Conservation (phyloP, 768 basidiomycete species). For the Rhizopogon sp. region DNA sequence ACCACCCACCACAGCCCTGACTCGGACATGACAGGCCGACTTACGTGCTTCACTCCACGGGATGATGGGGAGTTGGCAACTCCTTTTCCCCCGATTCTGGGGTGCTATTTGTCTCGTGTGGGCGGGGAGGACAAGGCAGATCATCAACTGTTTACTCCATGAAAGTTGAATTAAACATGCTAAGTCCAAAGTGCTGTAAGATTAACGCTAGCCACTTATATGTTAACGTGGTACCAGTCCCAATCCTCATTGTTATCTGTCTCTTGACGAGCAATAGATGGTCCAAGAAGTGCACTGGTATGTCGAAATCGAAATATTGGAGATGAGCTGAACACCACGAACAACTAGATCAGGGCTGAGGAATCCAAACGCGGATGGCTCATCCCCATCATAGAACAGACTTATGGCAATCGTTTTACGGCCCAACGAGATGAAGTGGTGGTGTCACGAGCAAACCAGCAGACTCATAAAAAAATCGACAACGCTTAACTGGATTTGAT, state of each 20-base stretch:
- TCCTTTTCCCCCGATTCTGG: too few relatives aligned
- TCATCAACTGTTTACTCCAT: too few relatives aligned
- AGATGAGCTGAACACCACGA: slow-evolving; percentile 34
- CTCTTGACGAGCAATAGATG: neutral
- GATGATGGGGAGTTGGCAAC: too few relatives aligned
- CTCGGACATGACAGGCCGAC: too few relatives aligned
- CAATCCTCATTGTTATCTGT: slow-evolving; percentile 21
- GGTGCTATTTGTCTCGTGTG: too few relatives aligned
- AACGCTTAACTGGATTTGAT: neutral
- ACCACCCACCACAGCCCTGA: too few relatives aligned
- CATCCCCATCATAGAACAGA: slow-evolving; percentile 32
- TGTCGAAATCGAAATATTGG: slow-evolving; percentile 30
- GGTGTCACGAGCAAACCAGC: slow-evolving; percentile 30
- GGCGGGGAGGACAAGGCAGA: too few relatives aligned
- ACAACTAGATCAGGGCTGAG: slow-evolving; percentile 35
- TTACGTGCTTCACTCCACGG: too few relatives aligned
- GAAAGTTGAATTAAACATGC: too few relatives aligned
- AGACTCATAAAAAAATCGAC: slow-evolving; percentile 35
- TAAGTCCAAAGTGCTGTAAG: too few relatives aligned
- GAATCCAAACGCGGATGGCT: slow-evolving; percentile 34
- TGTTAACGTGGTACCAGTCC: slow-evolving; percentile 18
- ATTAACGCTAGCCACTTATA: slow-evolving; percentile 4
- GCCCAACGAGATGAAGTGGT: slow-evolving; percentile 20
- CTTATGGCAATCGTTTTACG: slow-evolving; percentile 23
- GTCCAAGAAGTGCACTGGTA: slow-evolving; percentile 13